Evolutionary conservation across 306 rosid species (phyloP), one percentile per base, ranked within the genome.

Genomic region (Hylodesmum podocarpum): DNA sequence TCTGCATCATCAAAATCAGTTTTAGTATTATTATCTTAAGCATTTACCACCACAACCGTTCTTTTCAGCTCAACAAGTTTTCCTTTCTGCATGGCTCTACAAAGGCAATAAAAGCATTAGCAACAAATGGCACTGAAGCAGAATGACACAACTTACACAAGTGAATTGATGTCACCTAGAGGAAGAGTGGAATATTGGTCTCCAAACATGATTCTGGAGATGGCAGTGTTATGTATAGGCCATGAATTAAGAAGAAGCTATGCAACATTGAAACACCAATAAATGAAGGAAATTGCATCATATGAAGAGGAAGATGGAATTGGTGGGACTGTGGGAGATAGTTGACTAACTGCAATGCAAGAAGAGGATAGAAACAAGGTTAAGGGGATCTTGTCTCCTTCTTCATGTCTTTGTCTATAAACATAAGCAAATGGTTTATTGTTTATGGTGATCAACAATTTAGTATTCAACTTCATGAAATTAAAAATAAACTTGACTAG

Each of bases 1-100:
- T 65, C 29, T 65, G 3, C 8, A 27, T 80, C 84, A 28, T 72
- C 88, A 12, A 44, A 37, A 28, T 66, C 66, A 72, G 28, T 82
- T 29, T 65, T 70, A 9, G 88, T n/a, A n/a, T n/a, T n/a, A n/a
- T n/a, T n/a, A n/a, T n/a, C 73, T 29, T 53, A 73, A 15, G 91
- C 90, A 71, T 71, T 89, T 8, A 83, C 84, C 3, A 40, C 59
- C 47, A 50, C 3, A 8, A 22, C 28, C 4, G 11, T 69, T 77
- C 4, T 37, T 3, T 33, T 61, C 15, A 78, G 59, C 67, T 36
- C 66, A 1, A 57, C 66, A 43, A 15, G 78, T 22, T 78, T 69
- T 39, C 82, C 64, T 64, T 69, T 29, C 75, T 74, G 78, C 76
- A 75, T 53, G 70, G 71, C 76, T 72, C 80, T 75, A 33, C 31